Conservation (phyloP, 306 rosid species). For the Casuarina glauca region DNA sequence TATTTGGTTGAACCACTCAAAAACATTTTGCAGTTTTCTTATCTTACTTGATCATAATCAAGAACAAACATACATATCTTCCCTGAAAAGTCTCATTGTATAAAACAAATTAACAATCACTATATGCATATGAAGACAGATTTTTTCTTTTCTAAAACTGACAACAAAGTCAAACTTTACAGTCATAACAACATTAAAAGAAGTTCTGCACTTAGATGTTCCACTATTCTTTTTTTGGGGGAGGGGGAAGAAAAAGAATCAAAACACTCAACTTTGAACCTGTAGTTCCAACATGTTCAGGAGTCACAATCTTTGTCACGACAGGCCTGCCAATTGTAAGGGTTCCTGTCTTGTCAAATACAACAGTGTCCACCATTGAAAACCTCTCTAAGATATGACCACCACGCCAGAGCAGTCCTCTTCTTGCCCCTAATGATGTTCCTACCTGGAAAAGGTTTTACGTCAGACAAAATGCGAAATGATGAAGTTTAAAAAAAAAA, state of each 20-base stretch:
- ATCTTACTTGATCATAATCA: background rate
- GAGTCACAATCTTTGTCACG: conserved; percentile 69
- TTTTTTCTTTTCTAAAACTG: background rate
- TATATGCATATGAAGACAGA: background rate
- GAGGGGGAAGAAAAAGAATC: conserved; percentile 4
- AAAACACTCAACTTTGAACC: conserved; percentile 48
- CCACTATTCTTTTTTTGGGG: background rate
- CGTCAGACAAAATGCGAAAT: conserved; percentile 19
- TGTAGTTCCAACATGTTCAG: conserved; percentile 40
- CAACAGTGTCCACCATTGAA: conserved; percentile 78
- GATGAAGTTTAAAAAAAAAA: conserved; percentile 9
- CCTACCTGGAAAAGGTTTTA: conserved; percentile 66
- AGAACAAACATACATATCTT: background rate
- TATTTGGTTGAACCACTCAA: background rate
- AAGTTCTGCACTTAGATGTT: conserved; percentile 16
- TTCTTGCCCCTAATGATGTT: conserved; percentile 93
- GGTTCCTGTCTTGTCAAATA: conserved; percentile 98
- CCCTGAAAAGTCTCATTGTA: background rate
- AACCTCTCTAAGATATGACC: conserved; percentile 89
- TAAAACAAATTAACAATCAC: background rate
- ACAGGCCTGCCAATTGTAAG: conserved; percentile 91
- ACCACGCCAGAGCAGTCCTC: conserved; percentile 90
- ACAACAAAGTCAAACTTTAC: background rate
- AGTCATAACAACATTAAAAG: background rate
- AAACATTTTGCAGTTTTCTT: background rate